Evolutionary conservation across 148 eudicot genomes (phyloP), one percentile per base, ranked within the genome.

Genomic region (Limonium bicolor): DNA sequence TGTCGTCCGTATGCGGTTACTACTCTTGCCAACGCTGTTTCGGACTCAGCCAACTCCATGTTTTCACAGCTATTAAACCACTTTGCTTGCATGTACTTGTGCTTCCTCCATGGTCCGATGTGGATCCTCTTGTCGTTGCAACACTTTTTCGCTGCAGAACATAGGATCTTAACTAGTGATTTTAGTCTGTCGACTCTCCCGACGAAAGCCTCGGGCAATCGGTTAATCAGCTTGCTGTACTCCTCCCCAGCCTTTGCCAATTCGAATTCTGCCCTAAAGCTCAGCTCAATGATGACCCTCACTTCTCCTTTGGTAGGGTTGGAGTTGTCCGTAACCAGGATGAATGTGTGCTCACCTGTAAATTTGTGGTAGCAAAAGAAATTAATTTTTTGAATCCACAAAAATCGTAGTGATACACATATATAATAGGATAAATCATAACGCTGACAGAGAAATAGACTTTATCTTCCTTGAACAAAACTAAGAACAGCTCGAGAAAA

Each of bases 101-200:
- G 69, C 61, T 83, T 88, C 49, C 96, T 76, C 96, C 94, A 88
- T 13, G 97, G 97, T 0, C 73, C 97, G 69, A 83, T 54, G 56
- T 88, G 97, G 83, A 88, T 88, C 36, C 77, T 83, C 54, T 74
- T 88, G 54, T 77, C 92, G 65, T 77, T 74, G 87, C 84, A 80
- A 56, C 99, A 80, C 51, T 76, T 80, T 65, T 90, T 90, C 0
- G 95, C 87, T 0, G 80, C 84, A 0, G 62, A 51, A 11, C 93
- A 75, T 14, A 90, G 27, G 8, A 84, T 65, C 54, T 85, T 90
- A 32, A 78, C 61, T 11, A 90, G 20, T 1, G 60, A 41, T 20
- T 67, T 59, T 18, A 90, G 33, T 48, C 99, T 70, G 10, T 84
- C 93, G 0, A 68, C 66, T 56, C 78, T 84, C 9, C 95, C 99